phyloP scores from a whole-genome alignment of 768 basidiomycete species.

The Leccinum rimulosum region DNA sequence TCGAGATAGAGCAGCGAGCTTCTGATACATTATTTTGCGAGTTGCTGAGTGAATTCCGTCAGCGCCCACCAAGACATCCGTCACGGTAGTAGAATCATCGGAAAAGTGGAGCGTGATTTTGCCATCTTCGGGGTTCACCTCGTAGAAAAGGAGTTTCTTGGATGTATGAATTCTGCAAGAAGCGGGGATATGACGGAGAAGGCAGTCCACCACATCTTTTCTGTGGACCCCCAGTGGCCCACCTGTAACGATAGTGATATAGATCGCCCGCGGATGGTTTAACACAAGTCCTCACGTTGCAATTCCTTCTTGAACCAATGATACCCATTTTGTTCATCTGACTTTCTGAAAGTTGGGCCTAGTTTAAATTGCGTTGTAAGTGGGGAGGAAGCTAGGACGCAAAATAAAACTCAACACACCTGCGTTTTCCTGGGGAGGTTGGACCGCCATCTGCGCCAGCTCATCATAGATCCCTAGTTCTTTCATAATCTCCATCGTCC shows the following conservation, averaged over 20 bases:
- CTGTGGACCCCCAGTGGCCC: conserved; percentile 35
- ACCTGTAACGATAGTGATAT: conserved; percentile 17
- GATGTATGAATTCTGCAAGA: conserved; percentile 34
- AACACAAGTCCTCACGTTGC: conserved; percentile 19
- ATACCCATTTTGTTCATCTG: conserved; percentile 33
- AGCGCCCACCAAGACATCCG: conserved; percentile 42
- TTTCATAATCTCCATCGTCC: conserved; percentile 42
- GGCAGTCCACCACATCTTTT: conserved; percentile 35
- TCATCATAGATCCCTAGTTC: conserved; percentile 40
- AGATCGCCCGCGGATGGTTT: too few species aligned
- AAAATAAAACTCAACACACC: conserved; percentile 6
- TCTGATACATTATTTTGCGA: conserved; percentile 26
- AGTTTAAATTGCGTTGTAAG: conserved; percentile 8
- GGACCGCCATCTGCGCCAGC: conserved; percentile 13
- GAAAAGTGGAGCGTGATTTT: conserved; percentile 35
- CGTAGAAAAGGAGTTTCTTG: conserved; percentile 35
- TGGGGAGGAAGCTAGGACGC: background rate
- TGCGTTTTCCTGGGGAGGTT: conserved; percentile 17
- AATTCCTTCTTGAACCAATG: conserved; percentile 25
- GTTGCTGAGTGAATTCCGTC: conserved; percentile 43
- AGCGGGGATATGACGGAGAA: conserved; percentile 28
- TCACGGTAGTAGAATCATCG: conserved; percentile 34
- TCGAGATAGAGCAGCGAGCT: conserved; percentile 7
- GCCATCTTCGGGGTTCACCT: conserved; percentile 16
- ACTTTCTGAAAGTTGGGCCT: conserved; percentile 31